phyloP scores from a whole-genome alignment of 2,329 filamentous ascomycete genomes.

The Trichoderma semiorbis region DNA sequence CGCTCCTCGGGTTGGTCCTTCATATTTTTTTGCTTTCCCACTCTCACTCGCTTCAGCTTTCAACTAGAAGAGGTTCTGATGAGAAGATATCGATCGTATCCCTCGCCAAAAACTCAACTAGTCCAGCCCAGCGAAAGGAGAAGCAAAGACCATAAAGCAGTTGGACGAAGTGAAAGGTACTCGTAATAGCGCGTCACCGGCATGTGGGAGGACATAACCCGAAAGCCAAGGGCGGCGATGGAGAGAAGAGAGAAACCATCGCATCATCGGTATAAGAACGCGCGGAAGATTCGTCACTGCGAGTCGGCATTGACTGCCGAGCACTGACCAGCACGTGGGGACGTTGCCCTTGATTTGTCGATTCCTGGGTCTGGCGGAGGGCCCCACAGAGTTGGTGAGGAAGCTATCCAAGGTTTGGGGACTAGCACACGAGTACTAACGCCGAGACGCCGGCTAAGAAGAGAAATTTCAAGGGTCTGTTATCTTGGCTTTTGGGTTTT shows the following conservation, averaged over 20 bases:
- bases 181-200: neutral
- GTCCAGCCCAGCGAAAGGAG: neutral
- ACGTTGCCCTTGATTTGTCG: neutral
- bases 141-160: neutral
- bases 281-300: neutral
- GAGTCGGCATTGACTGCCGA: constrained; percentile 6
- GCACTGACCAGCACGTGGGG: constrained; percentile 13
- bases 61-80: neutral
- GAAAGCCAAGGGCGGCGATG: neutral
- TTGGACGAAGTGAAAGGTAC: neutral
- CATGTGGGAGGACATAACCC: neutral
- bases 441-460: neutral
- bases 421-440: neutral
- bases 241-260: neutral
- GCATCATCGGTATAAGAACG: constrained; percentile 5
- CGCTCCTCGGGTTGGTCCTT: constrained; percentile 1
- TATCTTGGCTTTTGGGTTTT: neutral
- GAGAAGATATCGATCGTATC: neutral
- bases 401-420: neutral
- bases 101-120: neutral
- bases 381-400: neutral
- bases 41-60: neutral
- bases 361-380: neutral
- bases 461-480: neutral
- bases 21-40: neutral